phyloP scores from a whole-genome alignment of 441 rosid genomes.

The Biscutella laevigata region DNA sequence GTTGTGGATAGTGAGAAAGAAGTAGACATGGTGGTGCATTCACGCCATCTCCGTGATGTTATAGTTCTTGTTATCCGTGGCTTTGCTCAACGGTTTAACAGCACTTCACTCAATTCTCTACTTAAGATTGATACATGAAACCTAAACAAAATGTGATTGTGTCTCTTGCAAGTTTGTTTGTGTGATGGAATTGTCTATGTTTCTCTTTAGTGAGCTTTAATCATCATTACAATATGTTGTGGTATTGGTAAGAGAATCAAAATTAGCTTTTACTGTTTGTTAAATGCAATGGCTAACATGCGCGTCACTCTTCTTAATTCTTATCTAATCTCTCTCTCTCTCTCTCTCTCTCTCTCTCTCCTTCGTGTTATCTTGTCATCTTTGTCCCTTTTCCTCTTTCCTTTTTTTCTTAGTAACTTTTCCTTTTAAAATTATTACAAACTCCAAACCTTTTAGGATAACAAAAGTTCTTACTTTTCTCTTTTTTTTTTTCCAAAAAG shows the following conservation, averaged over 20 bases:
- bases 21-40: constrained; percentile 74
- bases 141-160: not conserved
- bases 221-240: not conserved
- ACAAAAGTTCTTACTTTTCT: constrained; percentile 9
- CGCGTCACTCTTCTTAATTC: too few relatives aligned
- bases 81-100: constrained; percentile 88
- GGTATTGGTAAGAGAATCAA: too few relatives aligned
- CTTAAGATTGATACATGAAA: constrained; percentile 70
- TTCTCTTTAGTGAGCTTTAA: not conserved
- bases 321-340: too few relatives aligned
- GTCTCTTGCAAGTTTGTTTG: constrained; percentile 4
- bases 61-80: constrained; percentile 80
- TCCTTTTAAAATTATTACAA: not conserved
- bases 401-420: constrained; percentile 10
- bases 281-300: too few relatives aligned
- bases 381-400: constrained; percentile 2
- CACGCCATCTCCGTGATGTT: constrained; percentile 76
- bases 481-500: too few relatives aligned
- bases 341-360: too few relatives aligned
- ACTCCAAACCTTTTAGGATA: constrained; percentile 9
- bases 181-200: not conserved
- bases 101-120: constrained; percentile 90
- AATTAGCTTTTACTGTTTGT: too few relatives aligned
- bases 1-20: constrained; percentile 86
- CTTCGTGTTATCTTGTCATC: constrained; percentile 26